Percentiles rank a stretch among this genome's conserved stretches.
Conservation (phyloP, 192 early-diverging fungal species). For the Coemansia sp. region DNA sequence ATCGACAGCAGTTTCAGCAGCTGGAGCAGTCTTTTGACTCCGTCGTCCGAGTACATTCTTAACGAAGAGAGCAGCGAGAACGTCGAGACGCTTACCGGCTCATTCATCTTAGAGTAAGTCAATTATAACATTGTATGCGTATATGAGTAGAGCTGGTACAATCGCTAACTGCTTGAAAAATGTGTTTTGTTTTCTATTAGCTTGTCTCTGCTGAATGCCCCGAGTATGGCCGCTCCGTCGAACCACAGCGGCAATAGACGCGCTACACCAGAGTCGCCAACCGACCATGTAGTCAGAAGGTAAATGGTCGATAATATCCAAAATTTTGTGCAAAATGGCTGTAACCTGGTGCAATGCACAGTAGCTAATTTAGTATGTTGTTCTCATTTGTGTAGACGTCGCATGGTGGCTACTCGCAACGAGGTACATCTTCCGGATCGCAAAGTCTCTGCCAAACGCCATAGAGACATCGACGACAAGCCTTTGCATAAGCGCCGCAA, state of each 20-base stretch:
- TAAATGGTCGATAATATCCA: not conserved
- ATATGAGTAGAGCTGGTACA: not conserved
- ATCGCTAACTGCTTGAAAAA: not conserved
- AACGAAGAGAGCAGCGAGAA: constrained; percentile 14
- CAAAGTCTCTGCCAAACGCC: not conserved
- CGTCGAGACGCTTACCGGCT: constrained; percentile 13
- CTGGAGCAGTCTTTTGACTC: constrained; percentile 8
- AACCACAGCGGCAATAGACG: not conserved
- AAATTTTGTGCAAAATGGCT: too few relatives aligned
- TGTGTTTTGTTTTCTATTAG: not conserved
- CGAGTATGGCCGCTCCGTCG: constrained; percentile 1
- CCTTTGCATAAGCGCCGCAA: not conserved
- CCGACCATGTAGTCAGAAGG: constrained; percentile 12
- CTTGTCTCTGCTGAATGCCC: not conserved
- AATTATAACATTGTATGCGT: not conserved
- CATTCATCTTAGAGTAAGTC: constrained; percentile 10
- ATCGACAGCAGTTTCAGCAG: constrained; percentile 13
- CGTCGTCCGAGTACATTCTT: constrained; percentile 1
- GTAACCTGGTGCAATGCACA: not conserved
- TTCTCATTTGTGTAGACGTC: constrained; percentile 11
- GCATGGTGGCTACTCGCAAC: not conserved
- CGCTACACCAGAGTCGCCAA: constrained; percentile 14
- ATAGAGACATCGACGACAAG: not conserved
- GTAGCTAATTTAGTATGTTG: not conserved
- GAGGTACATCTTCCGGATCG: not conserved